Percentiles rank a stretch among this genome's conserved stretches.
Conservation (phyloP, 805 yeast species). For the Candida orba region DNA sequence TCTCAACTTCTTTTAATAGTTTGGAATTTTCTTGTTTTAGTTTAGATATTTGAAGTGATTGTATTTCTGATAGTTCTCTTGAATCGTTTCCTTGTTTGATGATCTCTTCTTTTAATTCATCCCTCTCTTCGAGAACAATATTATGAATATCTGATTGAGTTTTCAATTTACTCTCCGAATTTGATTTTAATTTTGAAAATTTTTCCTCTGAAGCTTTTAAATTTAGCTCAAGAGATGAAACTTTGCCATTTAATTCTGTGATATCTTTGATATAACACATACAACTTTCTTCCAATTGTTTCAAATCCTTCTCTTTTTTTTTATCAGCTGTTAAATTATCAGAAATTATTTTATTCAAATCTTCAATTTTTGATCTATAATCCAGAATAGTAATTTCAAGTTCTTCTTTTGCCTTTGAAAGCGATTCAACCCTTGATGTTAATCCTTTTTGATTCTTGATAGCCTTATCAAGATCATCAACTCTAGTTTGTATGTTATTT, state of each 20-base stretch:
- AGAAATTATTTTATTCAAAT: neutral
- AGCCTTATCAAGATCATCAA: slow-evolving; percentile 14
- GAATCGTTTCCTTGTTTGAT: slow-evolving; percentile 17
- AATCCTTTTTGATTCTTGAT: slow-evolving; percentile 13
- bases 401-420: slow-evolving; percentile 1
- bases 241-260: neutral
- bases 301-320: neutral
- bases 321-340: neutral
- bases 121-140: slow-evolving; percentile 25
- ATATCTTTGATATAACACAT: neutral
- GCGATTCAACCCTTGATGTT: slow-evolving; percentile 2
- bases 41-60: slow-evolving; percentile 3
- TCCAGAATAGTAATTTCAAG: neutral
- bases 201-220: slow-evolving; percentile 11
- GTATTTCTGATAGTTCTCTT: slow-evolving; percentile 21
- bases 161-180: slow-evolving; percentile 29
- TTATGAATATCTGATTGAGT: slow-evolving; percentile 29
- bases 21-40: slow-evolving; percentile 1
- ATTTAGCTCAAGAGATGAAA: neutral
- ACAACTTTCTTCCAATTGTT: neutral
- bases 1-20: slow-evolving; percentile 1
- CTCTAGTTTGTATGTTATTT: slow-evolving; percentile 7
- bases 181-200: slow-evolving; percentile 16
- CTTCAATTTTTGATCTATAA: neutral
- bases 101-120: slow-evolving; percentile 21